phyloP scores from a whole-genome alignment of 306 rosid species.

The Abrus precatorius region DNA sequence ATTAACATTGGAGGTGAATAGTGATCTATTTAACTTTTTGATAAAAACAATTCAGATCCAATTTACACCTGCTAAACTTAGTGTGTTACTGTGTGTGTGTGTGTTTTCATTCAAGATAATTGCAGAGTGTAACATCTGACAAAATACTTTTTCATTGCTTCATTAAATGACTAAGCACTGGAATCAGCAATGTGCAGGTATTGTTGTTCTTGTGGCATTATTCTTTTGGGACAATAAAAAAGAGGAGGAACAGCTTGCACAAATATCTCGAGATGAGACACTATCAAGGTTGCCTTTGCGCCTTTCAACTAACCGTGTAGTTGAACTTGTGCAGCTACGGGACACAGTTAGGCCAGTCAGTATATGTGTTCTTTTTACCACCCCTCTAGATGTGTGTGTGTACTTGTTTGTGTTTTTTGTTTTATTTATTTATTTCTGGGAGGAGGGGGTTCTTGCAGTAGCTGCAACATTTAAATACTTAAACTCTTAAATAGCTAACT shows the following conservation, averaged over 20 bases:
- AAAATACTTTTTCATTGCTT: constrained; percentile 47
- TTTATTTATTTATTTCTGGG: background rate
- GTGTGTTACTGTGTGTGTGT: constrained; percentile 16
- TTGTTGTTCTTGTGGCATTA: constrained; percentile 76
- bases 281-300: constrained; percentile 93
- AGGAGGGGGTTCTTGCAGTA: background rate
- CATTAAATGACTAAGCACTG: constrained; percentile 69
- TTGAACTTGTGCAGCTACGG: constrained; percentile 97
- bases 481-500: background rate
- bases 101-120: constrained; percentile 28
- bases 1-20: constrained; percentile 87
- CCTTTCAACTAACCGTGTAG: constrained; percentile 93
- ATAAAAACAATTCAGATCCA: constrained; percentile 45
- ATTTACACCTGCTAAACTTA: constrained; percentile 20
- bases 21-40: constrained; percentile 43
- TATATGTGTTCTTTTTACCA: constrained; percentile 34
- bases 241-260: constrained; percentile 94
- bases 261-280: constrained; percentile 86
- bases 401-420: background rate
- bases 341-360: constrained; percentile 94
- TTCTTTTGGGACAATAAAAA: constrained; percentile 96
- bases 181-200: constrained; percentile 87
- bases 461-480: background rate
- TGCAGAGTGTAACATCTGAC: constrained; percentile 5
- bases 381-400: background rate